Base-by-base conservation (phyloP, 2,329 filamentous ascomycete genomes). In the Aspergillus flavus region DNA sequence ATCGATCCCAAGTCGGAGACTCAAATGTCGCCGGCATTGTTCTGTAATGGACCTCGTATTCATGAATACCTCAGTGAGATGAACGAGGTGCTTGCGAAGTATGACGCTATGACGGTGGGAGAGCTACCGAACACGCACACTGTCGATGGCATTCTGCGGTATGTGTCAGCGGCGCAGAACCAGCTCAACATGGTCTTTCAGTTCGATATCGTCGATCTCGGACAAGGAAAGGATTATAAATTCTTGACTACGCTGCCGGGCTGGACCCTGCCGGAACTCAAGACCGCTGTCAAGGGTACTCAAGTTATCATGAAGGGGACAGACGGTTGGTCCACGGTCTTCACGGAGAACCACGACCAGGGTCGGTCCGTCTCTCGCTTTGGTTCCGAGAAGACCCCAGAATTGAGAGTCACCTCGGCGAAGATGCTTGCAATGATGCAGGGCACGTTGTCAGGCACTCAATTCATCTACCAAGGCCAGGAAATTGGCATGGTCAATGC, bases 161-260 rank as follows among this genome's bases (percentile, higher is more conserved):
- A 81, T 10, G 87, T 91, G 2, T 80, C 57, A 79, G 84, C 32
- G 79, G 82, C 34, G 86, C 83, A 83, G 48, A 86, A 87, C 65
- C 79, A 91, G 71, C 76, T 91, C 45, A 87, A 84, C 72, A 91
- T 91, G 88, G 87, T 91, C 30, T 91, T 92, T 75, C 86, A 90
- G 66, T 91, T 92, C 71, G 89, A 91, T 64, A 81, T 87, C 3
- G 86, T 90, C 6, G 84, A 89, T 68, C 77, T 89, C 19, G 88
- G 85, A 3, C 79, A 83, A 48, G 85, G 74, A 4, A 59, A 61
- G 73, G 78, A 69, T 75, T 81, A 85, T 69, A 82, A 85, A 59
- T 86, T 84, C 41, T 21, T 56, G 21, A 91, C 1, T 82, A 87
- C 68, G 89, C 57, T 52, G 9, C 61, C 54, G 1, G 48, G 55